A percentile compares a stretch with the other conserved stretches of the same genome.
Conservation (phyloP, 805 yeast species). For the Starmerella bombicola region DNA sequence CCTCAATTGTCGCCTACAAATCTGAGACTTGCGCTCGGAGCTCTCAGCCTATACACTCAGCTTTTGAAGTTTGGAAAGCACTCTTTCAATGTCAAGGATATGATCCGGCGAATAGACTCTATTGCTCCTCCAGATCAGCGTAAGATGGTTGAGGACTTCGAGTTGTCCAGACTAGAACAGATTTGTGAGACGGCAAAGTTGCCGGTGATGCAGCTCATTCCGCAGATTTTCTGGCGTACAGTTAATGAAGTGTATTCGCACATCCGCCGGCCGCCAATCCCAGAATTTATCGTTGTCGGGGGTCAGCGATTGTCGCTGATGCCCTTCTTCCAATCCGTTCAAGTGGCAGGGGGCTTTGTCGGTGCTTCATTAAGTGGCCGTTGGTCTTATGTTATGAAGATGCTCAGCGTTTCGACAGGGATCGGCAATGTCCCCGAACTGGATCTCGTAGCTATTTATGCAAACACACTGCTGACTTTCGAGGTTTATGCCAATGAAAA, state of each 20-base stretch:
- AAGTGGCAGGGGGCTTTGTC: conserved; percentile 15
- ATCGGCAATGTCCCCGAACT: conserved; percentile 5
- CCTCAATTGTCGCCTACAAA: conserved; percentile 86
- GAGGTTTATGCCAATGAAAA: conserved; percentile 15
- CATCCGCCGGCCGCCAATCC: conserved; percentile 7
- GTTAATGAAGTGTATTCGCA: conserved; percentile 14
- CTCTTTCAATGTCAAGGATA: conserved; percentile 8
- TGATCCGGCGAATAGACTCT: conserved; percentile 12
- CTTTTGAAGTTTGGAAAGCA: conserved; percentile 11
- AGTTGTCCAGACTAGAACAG: conserved; percentile 7
- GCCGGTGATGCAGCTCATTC: conserved; percentile 12
- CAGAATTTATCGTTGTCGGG: conserved; percentile 6
- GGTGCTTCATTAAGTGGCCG: conserved; percentile 11
- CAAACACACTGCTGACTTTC: conserved; percentile 18
- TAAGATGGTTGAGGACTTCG: conserved; percentile 16
- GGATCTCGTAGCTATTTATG: conserved; percentile 18
- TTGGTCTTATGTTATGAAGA: conserved; percentile 15
- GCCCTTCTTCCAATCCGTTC: conserved; percentile 17
- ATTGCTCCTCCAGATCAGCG: conserved; percentile 11
- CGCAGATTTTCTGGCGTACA: conserved; percentile 16
- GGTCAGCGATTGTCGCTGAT: conserved; percentile 12
- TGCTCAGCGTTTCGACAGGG: conserved; percentile 12
- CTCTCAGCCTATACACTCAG: conserved; percentile 17
- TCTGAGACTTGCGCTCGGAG: conserved; percentile 34
- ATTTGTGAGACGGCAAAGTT: conserved; percentile 7